Evolutionary conservation across 2,329 filamentous ascomycete species (phyloP), one percentile per base, ranked within the genome.

Genomic region (Stagonosporopsis cucurbitacearum): DNA sequence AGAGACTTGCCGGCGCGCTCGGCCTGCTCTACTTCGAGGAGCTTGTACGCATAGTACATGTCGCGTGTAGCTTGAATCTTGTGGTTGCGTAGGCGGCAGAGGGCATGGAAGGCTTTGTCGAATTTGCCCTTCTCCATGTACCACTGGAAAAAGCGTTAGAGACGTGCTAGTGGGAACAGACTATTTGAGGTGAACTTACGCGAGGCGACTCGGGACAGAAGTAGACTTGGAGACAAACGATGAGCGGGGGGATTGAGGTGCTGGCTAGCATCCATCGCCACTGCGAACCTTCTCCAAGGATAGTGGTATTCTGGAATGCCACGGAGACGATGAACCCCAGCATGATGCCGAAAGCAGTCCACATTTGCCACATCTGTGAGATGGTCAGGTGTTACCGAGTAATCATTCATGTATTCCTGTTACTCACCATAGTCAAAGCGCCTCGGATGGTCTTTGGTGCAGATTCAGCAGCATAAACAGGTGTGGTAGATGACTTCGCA

Each of bases 21-120:
- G 32, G 65, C 70, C 12, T 67, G 69, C 65, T 72, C 77, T 45
- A 68, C 73, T 62, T 69, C 72, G 57, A 68, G 73, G 48, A 75
- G 61, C 40, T 71, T 69, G 39, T 70, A 68, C 2, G 71, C 72
- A 64, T 85, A 85, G 75, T 84, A 86, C 60, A 82, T 78, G 57
- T 86, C 83, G 33, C 83, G 74, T 0, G 82, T 82, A 2, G 82
- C 84, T 57, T 84, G 81, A 17, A 86, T 75, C 13, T 81, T 77
- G 20, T 79, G 78, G 22, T 77, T 77, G 4, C 83, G 80, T 71
- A 88, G 42, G 81, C 84, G 6, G 80, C 81, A 68, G 83, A 73
- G 66, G 6, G 71, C 64, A 1, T 59, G 4, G 50, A 72, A 73
- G 6, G 71, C 71, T 22, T 68, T 67, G 47, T 69, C 68, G 54